Base-by-base conservation (phyloP, 2,329 filamentous ascomycete species). In the Colletotrichum echinochloae region DNA sequence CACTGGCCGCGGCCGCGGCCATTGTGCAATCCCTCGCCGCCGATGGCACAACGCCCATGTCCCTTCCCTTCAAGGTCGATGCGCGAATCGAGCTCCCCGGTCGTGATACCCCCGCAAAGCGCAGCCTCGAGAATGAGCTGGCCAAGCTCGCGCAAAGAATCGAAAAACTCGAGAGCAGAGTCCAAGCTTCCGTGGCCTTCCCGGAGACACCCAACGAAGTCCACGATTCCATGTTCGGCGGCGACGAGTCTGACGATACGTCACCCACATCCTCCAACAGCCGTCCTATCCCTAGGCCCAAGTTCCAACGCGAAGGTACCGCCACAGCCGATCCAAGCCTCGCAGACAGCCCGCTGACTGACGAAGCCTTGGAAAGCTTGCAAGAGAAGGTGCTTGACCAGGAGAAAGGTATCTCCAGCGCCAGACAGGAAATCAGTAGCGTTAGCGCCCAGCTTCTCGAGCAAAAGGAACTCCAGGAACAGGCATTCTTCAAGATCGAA, bases 341-440 rank as follows among this genome's bases (percentile, higher is more conserved):
- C 54, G 56, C 73, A 60, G 63, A 63, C 67, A 74, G 65, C 46
- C 71, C 76, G 49, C 74, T 75, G 74, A 74, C 14, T 59, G 92
- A 94, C 78, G 92, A 95, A 82, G 93, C 95, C 79, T 91, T 97
- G 76, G 91, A 92, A 81, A 92, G 93, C 74, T 87, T 98, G 74
- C 92, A 92, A 76, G 94, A 97, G 76, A 94, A 97, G 82, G 92
- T 98, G 73, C 93, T 97, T 79, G 94, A 95, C 79, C 94, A 98
- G 83, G 95, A 95, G 67, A 94, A 97, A 80, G 90, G 97, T 78
- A 94, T 98, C 76, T 91, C 94, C 81, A 93, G 89, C 76, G 95
- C 97, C 81, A 92, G 93, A 76, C 90, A 94, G 75, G 93, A 96
- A 81, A 92, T 97, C 73, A 91, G 92, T 71, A 92, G 91, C 77